phyloP scores from a whole-genome alignment of 176 grass and related monocot genomes.

The Cocos nucifera region DNA sequence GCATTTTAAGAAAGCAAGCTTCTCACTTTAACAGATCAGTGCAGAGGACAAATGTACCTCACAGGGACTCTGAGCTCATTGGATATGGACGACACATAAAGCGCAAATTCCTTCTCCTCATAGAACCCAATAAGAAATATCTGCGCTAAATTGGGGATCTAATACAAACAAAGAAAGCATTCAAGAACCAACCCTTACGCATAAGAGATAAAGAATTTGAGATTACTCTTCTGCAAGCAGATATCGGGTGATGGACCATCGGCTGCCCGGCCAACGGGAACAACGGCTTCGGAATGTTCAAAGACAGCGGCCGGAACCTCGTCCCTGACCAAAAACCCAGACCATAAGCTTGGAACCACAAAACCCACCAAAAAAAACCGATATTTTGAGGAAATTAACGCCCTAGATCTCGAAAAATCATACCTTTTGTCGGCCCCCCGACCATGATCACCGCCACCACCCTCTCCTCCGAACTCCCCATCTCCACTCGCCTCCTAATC shows the following conservation, averaged over 20 bases:
- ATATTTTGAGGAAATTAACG: background rate
- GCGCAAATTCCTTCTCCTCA: constrained; percentile 88
- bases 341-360: background rate
- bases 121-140: constrained; percentile 98
- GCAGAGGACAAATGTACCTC: constrained; percentile 34
- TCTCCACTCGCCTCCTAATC: constrained; percentile 10
- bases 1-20: background rate
- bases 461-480: constrained; percentile 71
- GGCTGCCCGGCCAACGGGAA: constrained; percentile 92
- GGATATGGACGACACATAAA: constrained; percentile 93
- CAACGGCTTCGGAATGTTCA: constrained; percentile 96
- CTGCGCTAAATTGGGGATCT: constrained; percentile 96
- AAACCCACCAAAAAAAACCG: constrained; percentile 5
- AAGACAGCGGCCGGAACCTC: constrained; percentile 82
- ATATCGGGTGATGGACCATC: constrained; percentile 95
- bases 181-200: background rate
- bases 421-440: constrained; percentile 92
- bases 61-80: constrained; percentile 92
- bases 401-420: background rate
- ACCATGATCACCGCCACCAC: constrained; percentile 98
- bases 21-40: background rate
- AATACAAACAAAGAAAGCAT: constrained; percentile 5
- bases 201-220: background rate
- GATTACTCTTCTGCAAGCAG: constrained; percentile 66
- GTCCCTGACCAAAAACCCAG: constrained; percentile 43